Evolutionary conservation across 1,284 basidiomycete species (phyloP).

Genomic region (Stygiomarasmius scandens): DNA sequence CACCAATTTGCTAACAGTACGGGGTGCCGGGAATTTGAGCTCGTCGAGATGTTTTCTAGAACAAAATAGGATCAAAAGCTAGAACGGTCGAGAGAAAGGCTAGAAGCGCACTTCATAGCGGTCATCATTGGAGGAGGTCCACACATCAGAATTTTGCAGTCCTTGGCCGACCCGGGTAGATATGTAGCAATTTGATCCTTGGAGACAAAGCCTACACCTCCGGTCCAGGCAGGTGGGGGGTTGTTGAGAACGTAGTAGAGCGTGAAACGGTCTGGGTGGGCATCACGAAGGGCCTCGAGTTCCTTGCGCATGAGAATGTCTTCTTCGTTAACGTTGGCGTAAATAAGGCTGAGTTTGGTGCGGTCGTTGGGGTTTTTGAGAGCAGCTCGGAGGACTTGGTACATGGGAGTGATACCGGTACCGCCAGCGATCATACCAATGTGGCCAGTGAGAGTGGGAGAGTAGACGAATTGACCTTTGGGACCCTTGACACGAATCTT

Average conservation of each 20-base stretch:
- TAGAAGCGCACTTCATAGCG: constrained; percentile 86
- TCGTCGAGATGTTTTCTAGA: constrained; percentile 85
- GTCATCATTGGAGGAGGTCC: constrained; percentile 96
- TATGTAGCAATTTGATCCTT: constrained; percentile 90
- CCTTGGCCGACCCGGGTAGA: constrained; percentile 62
- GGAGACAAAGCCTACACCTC: constrained; percentile 90
- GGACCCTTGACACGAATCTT: constrained; percentile 91
- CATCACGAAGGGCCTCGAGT: constrained; percentile 76
- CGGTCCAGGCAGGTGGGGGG: constrained; percentile 84
- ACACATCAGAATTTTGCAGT: constrained; percentile 87
- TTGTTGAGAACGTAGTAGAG: constrained; percentile 94
- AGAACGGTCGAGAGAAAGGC: constrained; percentile 9
- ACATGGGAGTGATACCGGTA: constrained; percentile 97
- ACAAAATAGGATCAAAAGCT: constrained; percentile 11
- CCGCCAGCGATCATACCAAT: constrained; percentile 97
- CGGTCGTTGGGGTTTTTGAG: constrained; percentile 85
- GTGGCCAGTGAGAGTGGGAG: constrained; percentile 66
- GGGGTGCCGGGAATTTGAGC: constrained; percentile 85
- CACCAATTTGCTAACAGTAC: constrained; percentile 89
- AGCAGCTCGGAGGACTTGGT: constrained; percentile 91
- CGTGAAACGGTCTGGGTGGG: constrained; percentile 74
- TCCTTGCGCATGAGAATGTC: constrained; percentile 90
- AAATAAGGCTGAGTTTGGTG: constrained; percentile 86
- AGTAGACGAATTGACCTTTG: constrained; percentile 90
- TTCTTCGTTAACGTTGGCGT: constrained; percentile 91